These are phyloP conservation scores for Monosporozyma siamensis DNA, from an alignment of 805 yeast genomes.

Conservation along the genomic window DNA sequence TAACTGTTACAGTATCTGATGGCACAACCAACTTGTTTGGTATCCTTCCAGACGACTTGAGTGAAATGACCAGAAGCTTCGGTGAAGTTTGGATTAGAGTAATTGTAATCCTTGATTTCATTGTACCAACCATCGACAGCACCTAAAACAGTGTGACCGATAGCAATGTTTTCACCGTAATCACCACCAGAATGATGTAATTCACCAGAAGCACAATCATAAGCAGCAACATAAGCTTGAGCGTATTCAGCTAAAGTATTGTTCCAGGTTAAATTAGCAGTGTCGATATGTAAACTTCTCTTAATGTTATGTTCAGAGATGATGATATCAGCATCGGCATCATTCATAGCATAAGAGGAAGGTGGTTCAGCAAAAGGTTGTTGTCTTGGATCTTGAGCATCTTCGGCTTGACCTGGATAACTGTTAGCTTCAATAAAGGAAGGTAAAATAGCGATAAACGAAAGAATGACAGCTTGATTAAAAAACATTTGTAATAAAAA, in stretches of 20 bases:
- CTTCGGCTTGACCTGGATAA: not conserved
- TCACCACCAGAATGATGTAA: conserved; percentile 46
- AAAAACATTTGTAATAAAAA: not conserved
- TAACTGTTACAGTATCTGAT: conserved; percentile 45
- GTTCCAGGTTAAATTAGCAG: conserved; percentile 41
- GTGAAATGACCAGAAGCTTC: conserved; percentile 57
- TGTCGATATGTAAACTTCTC: conserved; percentile 31
- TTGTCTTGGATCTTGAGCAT: conserved; percentile 1
- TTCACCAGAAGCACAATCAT: conserved; percentile 44
- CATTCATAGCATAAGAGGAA: conserved; percentile 1
- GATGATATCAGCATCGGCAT: not conserved
- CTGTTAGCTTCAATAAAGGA: not conserved
- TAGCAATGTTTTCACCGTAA: conserved; percentile 73
- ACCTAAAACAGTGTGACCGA: conserved; percentile 38
- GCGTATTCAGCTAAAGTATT: conserved; percentile 40
- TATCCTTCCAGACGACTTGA: conserved; percentile 60
- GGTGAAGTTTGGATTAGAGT: conserved; percentile 39
- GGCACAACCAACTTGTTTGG: conserved; percentile 62
- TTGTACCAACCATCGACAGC: conserved; percentile 67
- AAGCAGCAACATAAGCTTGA: conserved; percentile 38
- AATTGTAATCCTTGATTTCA: conserved; percentile 51
- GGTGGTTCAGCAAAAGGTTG: not conserved
- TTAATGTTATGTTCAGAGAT: conserved; percentile 29
- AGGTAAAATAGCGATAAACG: not conserved
- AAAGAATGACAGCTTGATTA: not conserved